Conservation (phyloP, 768 basidiomycete genomes). For the Pseudohyphozyma bogoriensis region DNA sequence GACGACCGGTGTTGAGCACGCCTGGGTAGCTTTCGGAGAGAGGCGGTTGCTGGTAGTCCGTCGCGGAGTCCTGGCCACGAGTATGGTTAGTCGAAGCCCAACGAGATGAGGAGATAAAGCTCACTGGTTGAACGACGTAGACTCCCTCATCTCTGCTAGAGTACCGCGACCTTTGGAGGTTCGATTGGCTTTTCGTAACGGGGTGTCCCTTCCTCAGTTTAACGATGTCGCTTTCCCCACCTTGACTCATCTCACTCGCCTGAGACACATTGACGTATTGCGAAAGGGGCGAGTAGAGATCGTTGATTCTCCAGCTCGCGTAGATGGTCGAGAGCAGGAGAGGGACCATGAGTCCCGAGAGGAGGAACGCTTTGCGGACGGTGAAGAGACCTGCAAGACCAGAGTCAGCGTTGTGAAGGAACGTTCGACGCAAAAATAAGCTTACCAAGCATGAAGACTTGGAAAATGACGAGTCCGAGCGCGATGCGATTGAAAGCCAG, state of each 20-base stretch:
- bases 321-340: slow-evolving; percentile 62
- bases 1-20: slow-evolving; percentile 88
- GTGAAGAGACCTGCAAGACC: slow-evolving; percentile 69
- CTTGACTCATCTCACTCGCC: slow-evolving; percentile 54
- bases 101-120: slow-evolving; percentile 36
- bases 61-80: slow-evolving; percentile 27
- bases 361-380: slow-evolving; percentile 51
- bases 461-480: slow-evolving; percentile 85
- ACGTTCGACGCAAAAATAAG: too few relatives aligned
- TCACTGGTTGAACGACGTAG: slow-evolving; percentile 90
- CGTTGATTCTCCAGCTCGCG: slow-evolving; percentile 71
- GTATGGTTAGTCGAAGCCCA: slow-evolving; percentile 61
- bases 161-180: slow-evolving; percentile 75
- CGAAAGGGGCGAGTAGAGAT: slow-evolving; percentile 59
- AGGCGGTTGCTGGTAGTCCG: slow-evolving; percentile 74
- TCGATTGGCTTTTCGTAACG: slow-evolving; percentile 80
- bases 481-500: slow-evolving; percentile 85
- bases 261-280: slow-evolving; percentile 75
- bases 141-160: slow-evolving; percentile 87
- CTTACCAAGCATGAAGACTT: slow-evolving; percentile 65
- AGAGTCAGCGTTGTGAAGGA: neutral
- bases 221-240: slow-evolving; percentile 56
- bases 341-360: slow-evolving; percentile 59
- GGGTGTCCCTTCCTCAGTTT: slow-evolving; percentile 70
- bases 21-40: slow-evolving; percentile 93